A percentile compares a stretch with the other conserved stretches of the same genome.
Evolutionary conservation across 257 asterid species (phyloP).

Genomic region (Nicotiana obtusifolia): DNA sequence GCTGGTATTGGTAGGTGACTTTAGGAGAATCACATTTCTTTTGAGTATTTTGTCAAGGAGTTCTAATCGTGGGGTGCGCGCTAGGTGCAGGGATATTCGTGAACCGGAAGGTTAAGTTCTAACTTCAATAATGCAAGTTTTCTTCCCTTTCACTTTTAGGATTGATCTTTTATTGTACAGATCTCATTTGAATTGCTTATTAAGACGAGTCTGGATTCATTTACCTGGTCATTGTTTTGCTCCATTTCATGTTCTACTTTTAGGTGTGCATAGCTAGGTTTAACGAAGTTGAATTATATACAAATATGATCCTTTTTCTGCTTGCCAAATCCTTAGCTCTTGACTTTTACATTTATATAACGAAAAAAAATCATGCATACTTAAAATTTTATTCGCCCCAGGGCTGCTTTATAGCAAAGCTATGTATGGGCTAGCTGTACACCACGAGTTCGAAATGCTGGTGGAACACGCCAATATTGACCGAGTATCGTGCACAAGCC

Average conservation of each 20-base stretch:
- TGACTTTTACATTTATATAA: too few relatives aligned
- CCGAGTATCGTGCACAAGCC: too few relatives aligned
- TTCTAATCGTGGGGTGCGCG: conserved; percentile 8
- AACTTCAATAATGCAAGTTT: conserved; percentile 23
- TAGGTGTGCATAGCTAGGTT: too few relatives aligned
- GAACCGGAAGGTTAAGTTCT: conserved; percentile 11
- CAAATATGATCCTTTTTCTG: background rate
- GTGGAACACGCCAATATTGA: too few relatives aligned
- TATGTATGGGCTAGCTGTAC: too few relatives aligned
- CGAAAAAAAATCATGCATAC: too few relatives aligned
- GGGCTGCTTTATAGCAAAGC: too few relatives aligned
- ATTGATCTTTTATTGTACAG: conserved; percentile 17
- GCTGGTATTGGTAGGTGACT: conserved; percentile 36
- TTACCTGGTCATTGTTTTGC: background rate
- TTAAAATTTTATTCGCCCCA: too few relatives aligned
- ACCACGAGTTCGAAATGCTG: too few relatives aligned
- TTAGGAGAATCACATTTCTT: conserved; percentile 19
- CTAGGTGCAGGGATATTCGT: conserved; percentile 17
- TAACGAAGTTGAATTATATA: too few relatives aligned
- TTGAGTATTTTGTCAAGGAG: conserved; percentile 3
- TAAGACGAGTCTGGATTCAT: background rate
- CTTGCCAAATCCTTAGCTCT: too few relatives aligned
- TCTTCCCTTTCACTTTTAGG: conserved; percentile 12
- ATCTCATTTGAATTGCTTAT: conserved; percentile 14
- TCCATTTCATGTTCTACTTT: conserved; percentile 1